A percentile compares a stretch with the other conserved stretches of the same genome.
Evolutionary conservation across 805 yeast species (phyloP).

Genomic region (Starmera pachycereana): DNA sequence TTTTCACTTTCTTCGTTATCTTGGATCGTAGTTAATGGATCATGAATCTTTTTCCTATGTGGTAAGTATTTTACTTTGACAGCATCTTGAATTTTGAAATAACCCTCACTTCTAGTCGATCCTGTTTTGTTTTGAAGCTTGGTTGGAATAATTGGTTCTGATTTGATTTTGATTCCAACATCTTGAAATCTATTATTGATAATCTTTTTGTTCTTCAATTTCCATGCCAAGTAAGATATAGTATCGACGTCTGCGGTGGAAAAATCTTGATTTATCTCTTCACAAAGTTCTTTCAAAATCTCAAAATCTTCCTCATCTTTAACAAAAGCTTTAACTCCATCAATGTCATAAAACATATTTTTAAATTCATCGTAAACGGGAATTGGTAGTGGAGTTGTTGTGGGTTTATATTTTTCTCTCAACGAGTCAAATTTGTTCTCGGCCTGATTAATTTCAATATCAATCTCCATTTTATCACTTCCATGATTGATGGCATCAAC

Average conservation of each 20-base stretch:
- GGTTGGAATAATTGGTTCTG: constrained; percentile 14
- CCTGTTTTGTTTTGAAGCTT: constrained; percentile 38
- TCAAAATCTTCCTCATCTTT: constrained; percentile 69
- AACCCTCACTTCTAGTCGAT: constrained; percentile 65
- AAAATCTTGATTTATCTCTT: constrained; percentile 1
- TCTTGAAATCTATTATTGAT: constrained; percentile 17
- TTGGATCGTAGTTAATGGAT: constrained; percentile 67
- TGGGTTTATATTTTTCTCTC: constrained; percentile 38
- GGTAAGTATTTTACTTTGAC: constrained; percentile 71
- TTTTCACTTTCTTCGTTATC: constrained; percentile 44
- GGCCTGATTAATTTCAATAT: constrained; percentile 1
- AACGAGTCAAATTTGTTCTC: constrained; percentile 2
- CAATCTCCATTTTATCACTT: constrained; percentile 18
- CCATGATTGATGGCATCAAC: constrained; percentile 8
- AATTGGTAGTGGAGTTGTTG: constrained; percentile 33
- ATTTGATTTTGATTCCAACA: constrained; percentile 15
- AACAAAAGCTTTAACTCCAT: constrained; percentile 39
- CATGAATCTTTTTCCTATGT: constrained; percentile 60
- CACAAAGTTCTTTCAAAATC: constrained; percentile 38
- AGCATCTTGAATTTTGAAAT: constrained; percentile 58
- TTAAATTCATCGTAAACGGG: constrained; percentile 39
- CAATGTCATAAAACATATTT: constrained; percentile 28
- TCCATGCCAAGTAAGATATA: constrained; percentile 61
- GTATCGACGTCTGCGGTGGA: constrained; percentile 20
- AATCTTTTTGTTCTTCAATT: constrained; percentile 25